Base-by-base conservation (phyloP, 495 filamentous ascomycete genomes). In the Parachaetomium inaequale region DNA sequence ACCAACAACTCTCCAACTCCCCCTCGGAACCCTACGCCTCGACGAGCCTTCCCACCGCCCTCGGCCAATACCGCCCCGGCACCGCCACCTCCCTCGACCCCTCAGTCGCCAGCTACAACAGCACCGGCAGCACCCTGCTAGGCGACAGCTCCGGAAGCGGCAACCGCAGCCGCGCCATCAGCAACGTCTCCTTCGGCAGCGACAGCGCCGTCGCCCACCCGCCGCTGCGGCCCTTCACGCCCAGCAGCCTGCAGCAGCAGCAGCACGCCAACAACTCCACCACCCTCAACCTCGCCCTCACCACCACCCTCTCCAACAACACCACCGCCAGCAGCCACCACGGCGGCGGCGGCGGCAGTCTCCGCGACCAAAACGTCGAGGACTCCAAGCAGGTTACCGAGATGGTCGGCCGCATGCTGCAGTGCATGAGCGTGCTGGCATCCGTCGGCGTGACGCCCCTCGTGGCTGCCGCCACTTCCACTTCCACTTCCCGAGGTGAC, bases 401-500 rank as follows among this genome's bases (percentile, higher is more conserved):
- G 62, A 96, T 91, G 57, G 93, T 96, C 10, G 94, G 91, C 2
- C 82, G 95, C 59, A 95, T 98, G 92, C 82, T 98, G 63, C 94
- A 98, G 75, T 98, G 95, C 70, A 87, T 98, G 72, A 90, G 87
- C 67, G 93, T 98, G 11, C 79, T 98, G 1, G 88, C 90, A 11
- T 87, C 87, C 64, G 84, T 95, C 14, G 80, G 79, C 21, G 70
- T 74, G 67, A 69, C 34, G 68, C n/a, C 55, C 25, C 38, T 10
- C 17, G 25, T 25, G 7, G 23, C 43, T 68, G 42, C n/a, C n/a
- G n/a, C n/a, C n/a, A n/a, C n/a, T n/a, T n/a, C 21, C 14, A 29
- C 32, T 11, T 34, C 32, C 11, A 34, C 32, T 11, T 5, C 6
- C 32, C 32, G 40, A 17, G 36, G 12, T 0, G 14, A 21, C 15